These are phyloP conservation scores for Mycena citricolor DNA, from an alignment of 1,284 basidiomycete genomes.

Conservation along the genomic window DNA sequence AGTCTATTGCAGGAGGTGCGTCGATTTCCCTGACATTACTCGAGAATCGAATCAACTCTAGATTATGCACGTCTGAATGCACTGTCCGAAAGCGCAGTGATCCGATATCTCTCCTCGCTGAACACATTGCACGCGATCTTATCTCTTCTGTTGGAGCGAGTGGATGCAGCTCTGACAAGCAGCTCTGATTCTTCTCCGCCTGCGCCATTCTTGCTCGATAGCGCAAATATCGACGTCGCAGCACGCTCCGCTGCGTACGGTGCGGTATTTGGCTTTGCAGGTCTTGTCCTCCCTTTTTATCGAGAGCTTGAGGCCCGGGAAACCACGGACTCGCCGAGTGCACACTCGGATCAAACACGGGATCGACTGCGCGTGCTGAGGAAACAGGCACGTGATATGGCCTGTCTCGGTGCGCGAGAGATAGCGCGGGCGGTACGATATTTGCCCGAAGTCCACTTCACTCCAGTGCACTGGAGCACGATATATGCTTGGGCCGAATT, in stretches of 20 bases:
- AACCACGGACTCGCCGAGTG: slow-evolving; percentile 4
- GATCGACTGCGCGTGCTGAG: slow-evolving; percentile 2
- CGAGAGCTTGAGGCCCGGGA: slow-evolving; percentile 9
- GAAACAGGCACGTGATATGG: slow-evolving; percentile 1
- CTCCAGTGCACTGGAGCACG: background rate
- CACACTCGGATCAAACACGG: slow-evolving; percentile 1
- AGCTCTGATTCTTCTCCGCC: too few relatives aligned
- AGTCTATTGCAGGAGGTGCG: slow-evolving; percentile 3
- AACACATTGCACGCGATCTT: background rate
- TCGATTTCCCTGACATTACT: background rate
- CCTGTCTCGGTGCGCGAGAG: background rate
- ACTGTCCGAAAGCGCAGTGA: slow-evolving; percentile 6
- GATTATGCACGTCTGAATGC: slow-evolving; percentile 7
- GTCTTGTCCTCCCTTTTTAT: too few relatives aligned
- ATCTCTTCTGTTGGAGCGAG: slow-evolving; percentile 1
- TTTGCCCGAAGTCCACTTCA: slow-evolving; percentile 4
- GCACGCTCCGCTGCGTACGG: slow-evolving; percentile 6
- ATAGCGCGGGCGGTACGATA: background rate
- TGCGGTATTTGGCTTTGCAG: background rate
- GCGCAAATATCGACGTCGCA: background rate
- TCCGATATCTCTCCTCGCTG: slow-evolving; percentile 8
- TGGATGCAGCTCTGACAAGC: background rate
- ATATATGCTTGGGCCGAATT: slow-evolving; percentile 8
- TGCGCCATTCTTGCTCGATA: background rate
- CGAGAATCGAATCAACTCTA: background rate